A percentile compares a stretch with the other conserved stretches of the same genome.
phyloP scores from a whole-genome alignment of 352 stramenopile genomes.

The Globisporangium paroecandrum region DNA sequence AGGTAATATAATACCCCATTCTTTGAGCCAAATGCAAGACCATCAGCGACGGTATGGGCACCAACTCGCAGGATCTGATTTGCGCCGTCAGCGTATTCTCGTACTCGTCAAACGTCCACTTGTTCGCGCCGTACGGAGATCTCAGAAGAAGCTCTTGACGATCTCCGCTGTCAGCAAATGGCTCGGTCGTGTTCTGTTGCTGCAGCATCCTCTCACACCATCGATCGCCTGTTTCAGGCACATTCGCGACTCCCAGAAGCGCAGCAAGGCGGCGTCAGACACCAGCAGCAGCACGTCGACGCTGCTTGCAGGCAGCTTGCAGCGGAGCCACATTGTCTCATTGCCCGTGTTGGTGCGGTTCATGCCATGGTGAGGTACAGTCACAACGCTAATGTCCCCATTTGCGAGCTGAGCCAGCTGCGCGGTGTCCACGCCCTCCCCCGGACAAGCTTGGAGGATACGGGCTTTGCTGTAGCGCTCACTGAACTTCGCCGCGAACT shows the following conservation, averaged over 20 bases:
- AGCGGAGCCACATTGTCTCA: background rate
- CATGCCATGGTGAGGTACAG: too few relatives aligned
- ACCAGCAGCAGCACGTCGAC: too few relatives aligned
- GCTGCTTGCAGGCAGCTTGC: background rate
- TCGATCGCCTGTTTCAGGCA: background rate
- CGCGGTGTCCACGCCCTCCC: background rate
- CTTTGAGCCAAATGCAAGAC: too few relatives aligned
- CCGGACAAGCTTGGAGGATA: background rate
- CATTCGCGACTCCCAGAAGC: background rate
- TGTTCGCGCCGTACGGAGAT: too few relatives aligned
- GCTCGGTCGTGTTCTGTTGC: background rate
- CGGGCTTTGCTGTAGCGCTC: conserved; percentile 2
- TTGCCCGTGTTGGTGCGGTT: background rate
- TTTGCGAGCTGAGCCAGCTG: background rate
- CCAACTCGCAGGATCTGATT: too few relatives aligned
- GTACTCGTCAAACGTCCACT: too few relatives aligned
- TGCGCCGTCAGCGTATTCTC: too few relatives aligned
- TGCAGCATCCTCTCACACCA: background rate
- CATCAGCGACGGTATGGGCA: too few relatives aligned
- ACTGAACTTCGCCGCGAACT: background rate
- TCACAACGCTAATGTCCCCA: too few relatives aligned
- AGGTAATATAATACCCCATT: too few relatives aligned
- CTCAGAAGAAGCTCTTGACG: background rate
- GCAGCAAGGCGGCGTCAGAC: too few relatives aligned
- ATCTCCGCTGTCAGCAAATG: background rate